Evolutionary conservation across 495 filamentous ascomycete species (phyloP).

Genomic region (Podospora pseudoanserina): DNA sequence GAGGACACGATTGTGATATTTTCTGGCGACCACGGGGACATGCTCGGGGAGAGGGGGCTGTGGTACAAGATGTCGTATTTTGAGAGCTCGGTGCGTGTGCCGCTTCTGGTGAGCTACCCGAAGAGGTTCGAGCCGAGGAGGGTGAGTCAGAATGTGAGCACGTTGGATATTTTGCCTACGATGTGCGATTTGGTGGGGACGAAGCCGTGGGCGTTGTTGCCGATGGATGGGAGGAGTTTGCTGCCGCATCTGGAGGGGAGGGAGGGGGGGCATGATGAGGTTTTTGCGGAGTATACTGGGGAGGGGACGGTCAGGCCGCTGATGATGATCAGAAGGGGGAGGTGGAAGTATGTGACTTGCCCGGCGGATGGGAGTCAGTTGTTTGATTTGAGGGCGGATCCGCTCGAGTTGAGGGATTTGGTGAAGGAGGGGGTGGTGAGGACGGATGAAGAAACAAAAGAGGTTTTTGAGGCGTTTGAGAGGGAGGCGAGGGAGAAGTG

Average conservation of each 20-base stretch:
- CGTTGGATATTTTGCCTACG: conserved; percentile 80
- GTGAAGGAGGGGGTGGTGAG: conserved; percentile 39
- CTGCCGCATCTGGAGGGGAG: conserved; percentile 64
- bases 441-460: conserved; percentile 42
- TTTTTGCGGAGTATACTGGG: conserved; percentile 83
- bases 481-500: conserved; percentile 64
- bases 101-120: conserved; percentile 72
- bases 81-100: conserved; percentile 78
- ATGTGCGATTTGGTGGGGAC: conserved; percentile 74
- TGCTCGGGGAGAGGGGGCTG: conserved; percentile 82
- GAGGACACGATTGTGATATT: conserved; percentile 84
- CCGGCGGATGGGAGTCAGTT: conserved; percentile 76
- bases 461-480: conserved; percentile 57
- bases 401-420: conserved; percentile 69
- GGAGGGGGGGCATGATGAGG: conserved; percentile 59
- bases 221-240: conserved; percentile 74
- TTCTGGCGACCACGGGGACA: conserved; percentile 86
- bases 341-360: conserved; percentile 80
- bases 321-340: conserved; percentile 84
- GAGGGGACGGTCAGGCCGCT: conserved; percentile 81
- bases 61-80: conserved; percentile 97
- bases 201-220: conserved; percentile 56
- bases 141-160: conserved; percentile 74
- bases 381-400: conserved; percentile 69
- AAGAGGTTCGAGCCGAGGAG: conserved; percentile 61